A percentile compares a stretch with the other conserved stretches of the same genome.
Evolutionary conservation across 441 rosid species (phyloP).

Genomic region (Gossypium lobatum): DNA sequence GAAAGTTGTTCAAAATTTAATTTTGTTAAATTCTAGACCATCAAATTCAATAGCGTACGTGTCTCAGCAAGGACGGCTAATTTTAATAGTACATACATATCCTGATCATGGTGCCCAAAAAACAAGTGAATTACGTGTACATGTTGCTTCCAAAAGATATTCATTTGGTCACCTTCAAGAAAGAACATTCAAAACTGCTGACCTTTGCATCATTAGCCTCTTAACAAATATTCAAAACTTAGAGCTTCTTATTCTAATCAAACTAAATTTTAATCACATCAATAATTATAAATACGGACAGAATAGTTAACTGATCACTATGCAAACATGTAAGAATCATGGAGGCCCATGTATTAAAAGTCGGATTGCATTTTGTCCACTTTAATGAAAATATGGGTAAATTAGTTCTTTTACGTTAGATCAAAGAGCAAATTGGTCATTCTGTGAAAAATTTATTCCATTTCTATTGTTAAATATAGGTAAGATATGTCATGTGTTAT

Average conservation of each 20-base stretch:
- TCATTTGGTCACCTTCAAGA: neutral
- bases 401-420: no score
- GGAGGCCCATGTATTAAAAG: no score
- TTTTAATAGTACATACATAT: neutral
- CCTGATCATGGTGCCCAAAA: neutral
- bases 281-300: no score
- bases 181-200: neutral
- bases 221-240: neutral
- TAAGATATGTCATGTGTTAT: no score
- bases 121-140: neutral
- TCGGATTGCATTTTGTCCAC: no score
- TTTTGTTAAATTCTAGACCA: neutral
- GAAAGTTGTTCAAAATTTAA: neutral
- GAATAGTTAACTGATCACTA: no score
- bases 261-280: no score
- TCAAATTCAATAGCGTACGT: neutral
- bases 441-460: no score
- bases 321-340: no score
- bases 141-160: slow-evolving; percentile 3
- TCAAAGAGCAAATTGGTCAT: no score
- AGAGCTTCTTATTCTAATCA: neutral
- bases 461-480: no score
- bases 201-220: neutral
- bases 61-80: neutral
- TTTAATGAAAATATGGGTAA: no score